Base-by-base conservation (phyloP, 1,284 basidiomycete species). In the Apiotrichum domesticum region DNA sequence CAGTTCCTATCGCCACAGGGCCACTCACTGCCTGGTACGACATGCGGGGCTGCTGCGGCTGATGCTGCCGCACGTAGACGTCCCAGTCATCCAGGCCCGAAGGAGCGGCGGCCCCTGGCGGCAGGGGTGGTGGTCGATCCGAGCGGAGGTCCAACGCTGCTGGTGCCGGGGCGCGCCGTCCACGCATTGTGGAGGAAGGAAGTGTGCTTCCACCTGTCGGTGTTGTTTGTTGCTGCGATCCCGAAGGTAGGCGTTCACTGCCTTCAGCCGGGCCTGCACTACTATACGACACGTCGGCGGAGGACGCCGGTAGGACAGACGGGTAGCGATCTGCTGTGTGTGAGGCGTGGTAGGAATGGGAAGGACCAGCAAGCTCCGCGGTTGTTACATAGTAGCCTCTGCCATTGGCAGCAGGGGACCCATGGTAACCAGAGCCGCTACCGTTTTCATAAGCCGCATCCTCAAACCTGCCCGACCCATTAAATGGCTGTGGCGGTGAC, bases 111-210 rank as follows among this genome's bases (percentile, higher is more conserved):
- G 35, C 35, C 15, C n/a, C n/a, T 32, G 35, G 46, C 21, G 21
- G 21, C 15, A 34, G 10, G 3, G 47, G 46, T 6, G 29, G 35
- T 5, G 47, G n/a, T 29, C 47, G 47, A 35, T 49, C 47, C 6
- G 47, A 66, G 46, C 69, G 67, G 8, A 72, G 62, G 52, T 70
- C 66, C 32, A 72, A 54, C 7, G 69, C 69, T n/a, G 69, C 67
- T 5, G 70, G 70, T 8, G 69, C 70, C 6, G 70, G 69, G 8
- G 70, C 70, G 41, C 69, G 61, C 9, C 59, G 61, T 9, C 70
- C 68, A 29, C 63, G 49, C 46, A 65, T n/a, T 10, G 55, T 64
- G 9, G 63, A 63, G n/a, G 55, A 32, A 21, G 45, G 47, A 9
- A 6, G 6, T 42, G 41, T 39, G 21, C 21, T 13, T 39, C 8